Percentiles rank a stretch among this genome's conserved stretches.
Conservation (phyloP, 495 filamentous ascomycete species). For the Neurospora cerealis region DNA sequence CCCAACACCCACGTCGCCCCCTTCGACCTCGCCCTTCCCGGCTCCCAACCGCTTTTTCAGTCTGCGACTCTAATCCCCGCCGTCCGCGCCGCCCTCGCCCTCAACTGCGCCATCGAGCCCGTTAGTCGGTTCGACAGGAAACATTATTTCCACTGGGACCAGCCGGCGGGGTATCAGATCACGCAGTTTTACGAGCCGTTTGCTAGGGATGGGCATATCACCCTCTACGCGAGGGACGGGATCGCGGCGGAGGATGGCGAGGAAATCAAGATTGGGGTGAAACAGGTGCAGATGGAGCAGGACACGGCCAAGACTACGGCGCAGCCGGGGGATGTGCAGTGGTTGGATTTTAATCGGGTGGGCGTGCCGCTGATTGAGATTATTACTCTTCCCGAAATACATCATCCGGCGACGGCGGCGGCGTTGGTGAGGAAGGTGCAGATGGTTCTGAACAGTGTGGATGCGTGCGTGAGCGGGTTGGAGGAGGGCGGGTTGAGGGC, state of each 20-base stretch:
- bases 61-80: slow-evolving; percentile 76
- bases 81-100: slow-evolving; percentile 74
- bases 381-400: slow-evolving; percentile 82
- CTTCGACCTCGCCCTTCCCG: slow-evolving; percentile 86
- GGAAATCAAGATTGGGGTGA: slow-evolving; percentile 62
- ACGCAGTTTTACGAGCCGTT: slow-evolving; percentile 93
- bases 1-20: slow-evolving; percentile 81
- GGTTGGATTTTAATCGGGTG: slow-evolving; percentile 91
- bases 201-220: slow-evolving; percentile 63
- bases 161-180: slow-evolving; percentile 92
- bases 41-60: slow-evolving; percentile 82
- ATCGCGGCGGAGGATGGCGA: slow-evolving; percentile 62
- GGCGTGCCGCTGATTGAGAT: slow-evolving; percentile 89
- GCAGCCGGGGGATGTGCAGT: slow-evolving; percentile 57
- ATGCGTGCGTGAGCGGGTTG: slow-evolving; percentile 83
- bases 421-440: slow-evolving; percentile 86
- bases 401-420: slow-evolving; percentile 73
- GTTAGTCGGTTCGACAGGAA: slow-evolving; percentile 86
- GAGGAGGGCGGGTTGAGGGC: slow-evolving; percentile 83
- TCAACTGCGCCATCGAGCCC: slow-evolving; percentile 67
- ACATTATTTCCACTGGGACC: slow-evolving; percentile 98
- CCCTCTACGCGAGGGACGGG: slow-evolving; percentile 65
- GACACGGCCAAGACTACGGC: slow-evolving; percentile 92
- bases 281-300: slow-evolving; percentile 94
- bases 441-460: slow-evolving; percentile 63